Base-by-base conservation (phyloP, 2,329 filamentous ascomycete species). In the Colletotrichum chrysophilum region DNA sequence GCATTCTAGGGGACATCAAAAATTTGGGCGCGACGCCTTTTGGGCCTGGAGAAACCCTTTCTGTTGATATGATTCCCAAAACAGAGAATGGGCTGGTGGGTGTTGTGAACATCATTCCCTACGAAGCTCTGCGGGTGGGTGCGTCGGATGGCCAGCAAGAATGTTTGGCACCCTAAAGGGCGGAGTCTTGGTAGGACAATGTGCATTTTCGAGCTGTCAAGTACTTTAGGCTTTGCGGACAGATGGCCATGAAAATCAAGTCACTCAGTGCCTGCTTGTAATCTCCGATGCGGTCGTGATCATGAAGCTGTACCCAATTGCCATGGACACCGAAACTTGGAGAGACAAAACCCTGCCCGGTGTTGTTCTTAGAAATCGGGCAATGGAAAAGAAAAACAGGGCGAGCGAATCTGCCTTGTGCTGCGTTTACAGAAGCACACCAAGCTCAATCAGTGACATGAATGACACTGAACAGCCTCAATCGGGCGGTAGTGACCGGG, bases 81-180 rank as follows among this genome's bases (percentile, higher is more conserved):
- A 75, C 64, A 7, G 71, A 71, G 6, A 76, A 75, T 13, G 71
- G 75, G 8, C 4, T 76, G 16, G 64, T 76, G 7, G 75, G 75
- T 18, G 16, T 5, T 12, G 71, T 70, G 8, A 26, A 18, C 16
- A 61, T 76, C 7, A n/a, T 74, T 3, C 75, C 75, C 5, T 66
- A 36, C 18, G 34, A 71, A 18, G 16, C 26, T 14, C 52, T 55
- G 60, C 32, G 36, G 8, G 38, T 66, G 12, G 24, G 6, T 8
- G 8, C 9, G 9, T 48, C 43, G 14, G 26, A 24, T 18, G n/a
- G 21, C 6, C 28, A 24, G 13, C 55, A 28, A 18, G 24, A 58
- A 26, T 48, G 43, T 48, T 21, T 21, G 43, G 43, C 43, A 48
- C n/a, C n/a, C 43, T 48, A 7, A 12, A 48, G 43, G 43, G n/a